Percentiles rank a stretch among this genome's conserved stretches.
Evolutionary conservation across 768 basidiomycete species (phyloP).

Genomic region (Leccinum arenicola): DNA sequence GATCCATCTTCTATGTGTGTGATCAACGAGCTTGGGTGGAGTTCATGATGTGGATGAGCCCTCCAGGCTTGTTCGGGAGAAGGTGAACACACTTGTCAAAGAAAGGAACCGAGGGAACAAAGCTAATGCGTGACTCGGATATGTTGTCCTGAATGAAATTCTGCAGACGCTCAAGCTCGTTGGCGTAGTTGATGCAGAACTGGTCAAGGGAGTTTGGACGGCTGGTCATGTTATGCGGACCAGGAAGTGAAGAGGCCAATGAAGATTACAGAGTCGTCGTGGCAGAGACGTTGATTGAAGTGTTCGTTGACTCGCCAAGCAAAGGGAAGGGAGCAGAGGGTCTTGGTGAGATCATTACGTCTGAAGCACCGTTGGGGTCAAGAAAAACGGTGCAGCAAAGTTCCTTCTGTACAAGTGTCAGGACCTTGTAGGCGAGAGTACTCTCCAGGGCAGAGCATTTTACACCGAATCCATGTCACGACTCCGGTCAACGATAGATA

Average conservation of each 20-base stretch:
- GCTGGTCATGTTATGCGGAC: conserved; percentile 85
- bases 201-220: conserved; percentile 93
- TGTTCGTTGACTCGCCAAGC: conserved; percentile 90
- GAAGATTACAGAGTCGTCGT: conserved; percentile 89
- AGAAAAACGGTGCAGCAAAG: conserved; percentile 90
- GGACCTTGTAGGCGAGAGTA: conserved; percentile 79
- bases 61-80: conserved; percentile 82
- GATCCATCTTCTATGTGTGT: conserved; percentile 82
- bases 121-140: conserved; percentile 73
- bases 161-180: conserved; percentile 71
- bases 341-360: conserved; percentile 92
- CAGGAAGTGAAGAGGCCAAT: conserved; percentile 93
- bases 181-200: conserved; percentile 95
- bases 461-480: conserved; percentile 88
- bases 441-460: conserved; percentile 67
- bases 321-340: conserved; percentile 91
- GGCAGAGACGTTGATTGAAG: conserved; percentile 92
- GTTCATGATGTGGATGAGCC: conserved; percentile 96
- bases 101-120: conserved; percentile 70
- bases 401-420: conserved; percentile 91
- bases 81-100: conserved; percentile 92
- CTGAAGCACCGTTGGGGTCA: conserved; percentile 89
- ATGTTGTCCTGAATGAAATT: conserved; percentile 75
- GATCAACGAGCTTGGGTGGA: conserved; percentile 79
- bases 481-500: conserved; percentile 80